phyloP scores from a whole-genome alignment of 2,329 filamentous ascomycete genomes.

The Epichloe scottii region DNA sequence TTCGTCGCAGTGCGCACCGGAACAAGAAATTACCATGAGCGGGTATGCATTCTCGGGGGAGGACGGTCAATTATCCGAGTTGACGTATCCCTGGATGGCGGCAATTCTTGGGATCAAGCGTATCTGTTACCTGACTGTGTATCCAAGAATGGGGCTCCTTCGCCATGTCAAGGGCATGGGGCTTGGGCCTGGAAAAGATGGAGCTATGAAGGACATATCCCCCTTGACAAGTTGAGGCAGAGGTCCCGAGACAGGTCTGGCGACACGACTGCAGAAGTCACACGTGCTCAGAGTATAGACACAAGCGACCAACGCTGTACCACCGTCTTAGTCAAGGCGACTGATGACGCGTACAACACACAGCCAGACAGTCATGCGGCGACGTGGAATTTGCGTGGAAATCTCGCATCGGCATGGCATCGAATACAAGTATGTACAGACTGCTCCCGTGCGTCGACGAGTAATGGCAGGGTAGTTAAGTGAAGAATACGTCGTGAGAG shows the following conservation, averaged over 20 bases:
- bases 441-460: constrained; percentile 10
- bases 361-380: constrained; percentile 48
- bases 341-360: constrained; percentile 53
- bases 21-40: constrained; percentile 28
- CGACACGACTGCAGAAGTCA: not conserved
- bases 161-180: constrained; percentile 29
- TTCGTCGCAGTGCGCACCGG: constrained; percentile 4
- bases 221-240: constrained; percentile 18
- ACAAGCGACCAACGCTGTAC: constrained; percentile 26
- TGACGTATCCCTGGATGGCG: constrained; percentile 52
- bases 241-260: constrained; percentile 3
- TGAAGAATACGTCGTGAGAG: not conserved
- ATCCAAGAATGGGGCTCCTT: constrained; percentile 13
- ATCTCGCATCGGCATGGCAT: constrained; percentile 57
- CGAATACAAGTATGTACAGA: constrained; percentile 32
- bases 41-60: constrained; percentile 58
- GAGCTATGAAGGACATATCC: constrained; percentile 40
- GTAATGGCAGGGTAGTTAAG: not conserved
- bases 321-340: constrained; percentile 50
- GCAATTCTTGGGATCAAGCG: constrained; percentile 52
- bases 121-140: constrained; percentile 39
- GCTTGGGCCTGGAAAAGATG: constrained; percentile 54
- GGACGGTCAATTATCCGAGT: constrained; percentile 55
- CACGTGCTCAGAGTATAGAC: constrained; percentile 8
- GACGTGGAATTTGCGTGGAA: constrained; percentile 52